Percentiles rank a stretch among this genome's conserved stretches.
phyloP scores from a whole-genome alignment of 2,329 filamentous ascomycete species.

The Phoma sp. region DNA sequence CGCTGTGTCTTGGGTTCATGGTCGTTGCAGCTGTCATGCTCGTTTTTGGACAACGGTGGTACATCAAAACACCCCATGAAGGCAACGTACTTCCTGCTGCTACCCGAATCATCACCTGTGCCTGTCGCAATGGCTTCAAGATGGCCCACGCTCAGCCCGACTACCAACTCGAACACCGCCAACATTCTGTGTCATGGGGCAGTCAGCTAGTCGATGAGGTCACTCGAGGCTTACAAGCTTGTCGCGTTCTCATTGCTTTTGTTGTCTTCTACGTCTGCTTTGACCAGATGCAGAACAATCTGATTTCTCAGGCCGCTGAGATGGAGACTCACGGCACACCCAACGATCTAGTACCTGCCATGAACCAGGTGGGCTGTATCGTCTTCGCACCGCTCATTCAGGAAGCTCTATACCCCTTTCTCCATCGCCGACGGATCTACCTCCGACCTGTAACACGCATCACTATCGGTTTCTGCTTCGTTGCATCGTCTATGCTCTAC shows the following conservation, averaged over 20 bases:
- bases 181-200: slow-evolving; percentile 36
- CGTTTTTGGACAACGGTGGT: slow-evolving; percentile 41
- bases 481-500: slow-evolving; percentile 39
- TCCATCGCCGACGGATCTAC: slow-evolving; percentile 36
- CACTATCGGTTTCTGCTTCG: slow-evolving; percentile 42
- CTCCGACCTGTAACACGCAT: slow-evolving; percentile 42
- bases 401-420: slow-evolving; percentile 37
- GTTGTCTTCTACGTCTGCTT: slow-evolving; percentile 48
- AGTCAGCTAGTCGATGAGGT: slow-evolving; percentile 38
- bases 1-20: slow-evolving; percentile 70
- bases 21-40: slow-evolving; percentile 66
- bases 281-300: slow-evolving; percentile 51
- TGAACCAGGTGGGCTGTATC: slow-evolving; percentile 46
- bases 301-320: slow-evolving; percentile 47
- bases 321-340: slow-evolving; percentile 45
- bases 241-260: slow-evolving; percentile 45
- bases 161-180: slow-evolving; percentile 32
- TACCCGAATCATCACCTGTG: slow-evolving; percentile 35
- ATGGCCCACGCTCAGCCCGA: slow-evolving; percentile 35
- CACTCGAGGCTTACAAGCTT: slow-evolving; percentile 39
- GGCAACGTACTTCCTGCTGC: slow-evolving; percentile 37
- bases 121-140: slow-evolving; percentile 35
- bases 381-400: slow-evolving; percentile 43
- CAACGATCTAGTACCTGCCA: slow-evolving; percentile 46
- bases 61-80: slow-evolving; percentile 28